Evolutionary conservation across 768 basidiomycete species (phyloP).

Genomic region (Amanita inopinata): DNA sequence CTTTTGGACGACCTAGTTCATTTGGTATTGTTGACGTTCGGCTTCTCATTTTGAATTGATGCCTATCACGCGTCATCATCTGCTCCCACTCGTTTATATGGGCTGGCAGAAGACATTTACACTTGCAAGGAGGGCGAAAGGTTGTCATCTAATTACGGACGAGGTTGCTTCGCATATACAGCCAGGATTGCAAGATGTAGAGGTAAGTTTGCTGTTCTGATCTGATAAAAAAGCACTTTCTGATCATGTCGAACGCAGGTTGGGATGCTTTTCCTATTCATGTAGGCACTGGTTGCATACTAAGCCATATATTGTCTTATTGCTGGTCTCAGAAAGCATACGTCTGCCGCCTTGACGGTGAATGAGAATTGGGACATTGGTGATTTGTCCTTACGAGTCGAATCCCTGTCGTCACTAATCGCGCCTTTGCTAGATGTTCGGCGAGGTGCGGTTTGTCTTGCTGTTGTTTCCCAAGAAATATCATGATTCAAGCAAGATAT

Average conservation of each 20-base stretch:
- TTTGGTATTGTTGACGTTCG: neutral
- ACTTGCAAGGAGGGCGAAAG: constrained; percentile 41
- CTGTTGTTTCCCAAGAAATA: neutral
- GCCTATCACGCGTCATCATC: no score
- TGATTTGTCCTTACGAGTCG: constrained; percentile 22
- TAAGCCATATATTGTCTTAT: constrained; percentile 1
- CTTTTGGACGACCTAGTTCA: neutral
- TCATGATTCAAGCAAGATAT: constrained; percentile 48
- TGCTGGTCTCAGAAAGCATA: constrained; percentile 38
- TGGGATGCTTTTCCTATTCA: constrained; percentile 85
- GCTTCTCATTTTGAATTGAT: no score
- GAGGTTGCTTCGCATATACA: constrained; percentile 60
- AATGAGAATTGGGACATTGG: constrained; percentile 89
- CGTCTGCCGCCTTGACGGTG: constrained; percentile 68
- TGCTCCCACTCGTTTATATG: constrained; percentile 34
- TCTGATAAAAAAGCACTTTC: neutral
- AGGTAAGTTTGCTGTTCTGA: constrained; percentile 41
- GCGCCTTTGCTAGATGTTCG: constrained; percentile 28
- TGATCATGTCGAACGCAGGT: constrained; percentile 33
- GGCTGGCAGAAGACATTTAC: constrained; percentile 86
- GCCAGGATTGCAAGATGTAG: constrained; percentile 56
- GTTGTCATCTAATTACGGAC: constrained; percentile 79
- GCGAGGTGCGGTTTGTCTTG: constrained; percentile 22
- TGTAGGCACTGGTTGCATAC: constrained; percentile 36
- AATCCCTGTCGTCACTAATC: no score